phyloP scores from a whole-genome alignment of 306 rosid genomes.

The Begonia masoniana region DNA sequence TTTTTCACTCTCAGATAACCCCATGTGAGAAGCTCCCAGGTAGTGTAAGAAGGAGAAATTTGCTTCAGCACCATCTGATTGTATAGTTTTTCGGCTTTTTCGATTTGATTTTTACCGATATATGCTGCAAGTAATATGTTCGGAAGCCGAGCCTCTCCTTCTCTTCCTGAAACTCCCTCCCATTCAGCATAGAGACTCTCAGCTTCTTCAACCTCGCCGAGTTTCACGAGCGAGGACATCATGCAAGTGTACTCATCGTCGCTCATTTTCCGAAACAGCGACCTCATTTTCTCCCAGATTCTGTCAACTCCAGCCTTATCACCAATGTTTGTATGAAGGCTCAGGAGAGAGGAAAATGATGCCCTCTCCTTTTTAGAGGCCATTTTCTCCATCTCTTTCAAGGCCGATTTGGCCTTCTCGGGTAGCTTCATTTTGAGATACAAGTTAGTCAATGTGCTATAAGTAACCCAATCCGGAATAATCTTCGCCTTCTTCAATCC shows the following conservation, averaged over 20 bases:
- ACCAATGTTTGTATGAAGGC: conserved; percentile 69
- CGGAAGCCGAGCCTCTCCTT: conserved; percentile 50
- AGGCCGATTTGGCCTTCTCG: conserved; percentile 54
- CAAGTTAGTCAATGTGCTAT: conserved; percentile 60
- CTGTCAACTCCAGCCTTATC: conserved; percentile 53
- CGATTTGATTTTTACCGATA: conserved; percentile 51
- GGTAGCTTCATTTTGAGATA: conserved; percentile 35
- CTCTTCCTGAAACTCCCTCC: conserved; percentile 59
- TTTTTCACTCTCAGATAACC: conserved; percentile 46
- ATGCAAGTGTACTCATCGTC: conserved; percentile 73
- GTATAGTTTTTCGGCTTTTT: conserved; percentile 47
- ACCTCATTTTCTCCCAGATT: conserved; percentile 64
- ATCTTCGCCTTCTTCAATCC: conserved; percentile 53
- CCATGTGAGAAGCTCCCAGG: conserved; percentile 81
- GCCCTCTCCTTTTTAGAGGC: conserved; percentile 32
- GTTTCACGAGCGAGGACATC: conserved; percentile 72
- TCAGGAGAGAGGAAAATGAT: conserved; percentile 67
- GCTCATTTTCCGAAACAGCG: conserved; percentile 51
- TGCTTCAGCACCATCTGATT: conserved; percentile 36
- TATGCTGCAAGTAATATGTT: conserved; percentile 67
- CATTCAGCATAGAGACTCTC: conserved; percentile 66
- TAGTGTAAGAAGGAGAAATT: conserved; percentile 43
- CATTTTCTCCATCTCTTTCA: conserved; percentile 79
- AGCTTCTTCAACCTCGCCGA: conserved; percentile 55
- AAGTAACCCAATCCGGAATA: conserved; percentile 76